Evolutionary conservation across 1,284 basidiomycete genomes (phyloP).

Genomic region (Malassezia furfur): DNA sequence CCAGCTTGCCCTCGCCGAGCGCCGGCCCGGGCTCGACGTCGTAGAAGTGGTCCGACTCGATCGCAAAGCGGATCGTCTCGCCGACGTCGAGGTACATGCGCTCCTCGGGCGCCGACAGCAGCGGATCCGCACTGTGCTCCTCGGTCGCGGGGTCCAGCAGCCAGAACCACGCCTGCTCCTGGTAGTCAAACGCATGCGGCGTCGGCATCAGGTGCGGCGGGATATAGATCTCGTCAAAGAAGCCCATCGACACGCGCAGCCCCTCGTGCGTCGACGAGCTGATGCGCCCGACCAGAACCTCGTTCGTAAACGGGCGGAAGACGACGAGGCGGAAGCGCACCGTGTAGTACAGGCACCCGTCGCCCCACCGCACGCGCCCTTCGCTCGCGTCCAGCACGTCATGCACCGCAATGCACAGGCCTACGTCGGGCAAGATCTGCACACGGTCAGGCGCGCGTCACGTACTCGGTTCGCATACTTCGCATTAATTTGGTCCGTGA

Average conservation of each 20-base stretch:
- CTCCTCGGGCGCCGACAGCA: constrained; percentile 50
- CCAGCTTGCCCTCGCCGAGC: constrained; percentile 18
- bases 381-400: constrained; percentile 77
- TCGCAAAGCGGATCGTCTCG: constrained; percentile 74
- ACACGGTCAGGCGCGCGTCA: not conserved
- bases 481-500: constrained; percentile 71
- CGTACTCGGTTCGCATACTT: constrained; percentile 73
- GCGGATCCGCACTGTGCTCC: constrained; percentile 27
- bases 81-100: constrained; percentile 76
- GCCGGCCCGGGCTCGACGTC: constrained; percentile 78
- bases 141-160: constrained; percentile 46
- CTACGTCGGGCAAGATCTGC: constrained; percentile 75
- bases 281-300: constrained; percentile 80
- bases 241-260: constrained; percentile 63
- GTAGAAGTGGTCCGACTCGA: constrained; percentile 78
- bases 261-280: constrained; percentile 49
- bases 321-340: constrained; percentile 83
- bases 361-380: constrained; percentile 85
- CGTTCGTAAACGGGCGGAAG: constrained; percentile 80
- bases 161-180: constrained; percentile 50
- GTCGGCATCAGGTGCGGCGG: constrained; percentile 59
- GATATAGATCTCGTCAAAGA: constrained; percentile 90
- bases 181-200: constrained; percentile 60
- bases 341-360: constrained; percentile 89
- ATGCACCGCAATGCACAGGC: constrained; percentile 77